Percentiles rank a stretch among this genome's conserved stretches.
phyloP scores from a whole-genome alignment of 495 filamentous ascomycete genomes.

The Penicillium psychrofluorescens region DNA sequence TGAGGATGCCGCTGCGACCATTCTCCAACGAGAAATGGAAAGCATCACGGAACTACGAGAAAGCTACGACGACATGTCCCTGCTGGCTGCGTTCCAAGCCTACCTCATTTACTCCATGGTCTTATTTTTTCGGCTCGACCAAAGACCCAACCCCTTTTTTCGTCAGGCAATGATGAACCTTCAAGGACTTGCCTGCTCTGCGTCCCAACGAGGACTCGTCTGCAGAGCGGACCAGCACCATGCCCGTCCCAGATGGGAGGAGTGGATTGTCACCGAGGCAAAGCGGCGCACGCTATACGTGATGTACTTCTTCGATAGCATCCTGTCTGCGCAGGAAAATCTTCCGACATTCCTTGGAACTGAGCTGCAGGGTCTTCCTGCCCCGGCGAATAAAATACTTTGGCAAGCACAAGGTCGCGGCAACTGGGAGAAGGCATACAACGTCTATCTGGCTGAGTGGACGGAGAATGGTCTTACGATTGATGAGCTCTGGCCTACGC shows the following conservation, averaged over 20 bases:
- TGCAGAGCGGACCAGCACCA: constrained; percentile 31
- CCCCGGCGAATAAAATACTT: constrained; percentile 22
- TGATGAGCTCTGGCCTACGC: constrained; percentile 38
- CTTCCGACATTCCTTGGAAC: constrained; percentile 39
- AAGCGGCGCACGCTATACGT: constrained; percentile 39
- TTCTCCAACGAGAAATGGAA: constrained; percentile 35
- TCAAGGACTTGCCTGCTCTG: constrained; percentile 34
- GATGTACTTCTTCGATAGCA: constrained; percentile 43
- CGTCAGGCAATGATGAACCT: constrained; percentile 37
- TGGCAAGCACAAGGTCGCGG: constrained; percentile 27
- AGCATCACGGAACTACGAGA: constrained; percentile 21
- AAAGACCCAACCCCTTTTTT: constrained; percentile 17
- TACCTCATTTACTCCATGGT: constrained; percentile 41
- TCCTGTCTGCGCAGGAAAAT: constrained; percentile 31
- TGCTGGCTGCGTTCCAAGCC: constrained; percentile 40
- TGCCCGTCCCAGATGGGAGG: constrained; percentile 37
- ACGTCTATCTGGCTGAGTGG: constrained; percentile 35
- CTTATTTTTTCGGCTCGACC: constrained; percentile 28
- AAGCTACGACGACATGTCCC: constrained; percentile 25
- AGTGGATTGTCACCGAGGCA: constrained; percentile 40
- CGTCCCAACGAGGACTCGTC: constrained; percentile 28
- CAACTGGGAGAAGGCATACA: constrained; percentile 36
- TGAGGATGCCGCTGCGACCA: constrained; percentile 19
- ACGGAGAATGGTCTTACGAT: constrained; percentile 26
- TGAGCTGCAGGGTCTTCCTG: constrained; percentile 33